Base-by-base conservation (phyloP, 495 filamentous ascomycete genomes). In the Aspergillus haitiensis region DNA sequence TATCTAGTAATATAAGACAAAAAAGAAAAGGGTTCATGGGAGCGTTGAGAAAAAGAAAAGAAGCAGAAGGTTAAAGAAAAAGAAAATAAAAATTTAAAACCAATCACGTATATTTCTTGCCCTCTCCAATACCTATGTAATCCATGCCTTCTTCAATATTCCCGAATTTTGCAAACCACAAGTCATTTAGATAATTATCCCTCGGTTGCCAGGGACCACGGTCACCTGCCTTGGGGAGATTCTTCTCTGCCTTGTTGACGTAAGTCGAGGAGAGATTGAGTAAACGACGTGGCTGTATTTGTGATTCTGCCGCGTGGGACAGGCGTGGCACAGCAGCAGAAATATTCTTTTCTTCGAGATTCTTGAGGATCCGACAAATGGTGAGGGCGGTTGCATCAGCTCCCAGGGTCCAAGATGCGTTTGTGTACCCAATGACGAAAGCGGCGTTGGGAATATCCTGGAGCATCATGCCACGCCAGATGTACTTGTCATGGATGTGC, bases 401-500 rank as follows among this genome's bases (percentile, higher is more conserved):
- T 16, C 83, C 82, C 0, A 87, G 70, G 0, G 85, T 86, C 85
- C 84, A 88, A 0, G 78, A 78, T 0, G 78, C 77, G 53, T 84
- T 82, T 6, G 79, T 76, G 58, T 86, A 87, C 2, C 84, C 84
- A 51, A 87, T 74, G 6, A 84, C 66, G 56, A 84, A 77, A 3
- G 76, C 66, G 16, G 79, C 68, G 58, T 88, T 88, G 1, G 84
- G 84, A 0, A 88, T 55, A 57, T 82, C 82, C 61, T 85, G 72
- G 44, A 87, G 47, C 84, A 88, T 86, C 11, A 79, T 66, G 2
- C 82, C 79, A 56, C 83, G 80, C 84, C 85, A 87, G 31, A 86
- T 60, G 62, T 75, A 78, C 58, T 81, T 80, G 4, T 77, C 69
- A 8, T 66, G 59, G 42, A 80, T 60, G 6, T 82, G 66, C 35